Evolutionary conservation across 345 rosid genomes (phyloP), one percentile per base, ranked within the genome.

Genomic region (Alliaria petiolata): DNA sequence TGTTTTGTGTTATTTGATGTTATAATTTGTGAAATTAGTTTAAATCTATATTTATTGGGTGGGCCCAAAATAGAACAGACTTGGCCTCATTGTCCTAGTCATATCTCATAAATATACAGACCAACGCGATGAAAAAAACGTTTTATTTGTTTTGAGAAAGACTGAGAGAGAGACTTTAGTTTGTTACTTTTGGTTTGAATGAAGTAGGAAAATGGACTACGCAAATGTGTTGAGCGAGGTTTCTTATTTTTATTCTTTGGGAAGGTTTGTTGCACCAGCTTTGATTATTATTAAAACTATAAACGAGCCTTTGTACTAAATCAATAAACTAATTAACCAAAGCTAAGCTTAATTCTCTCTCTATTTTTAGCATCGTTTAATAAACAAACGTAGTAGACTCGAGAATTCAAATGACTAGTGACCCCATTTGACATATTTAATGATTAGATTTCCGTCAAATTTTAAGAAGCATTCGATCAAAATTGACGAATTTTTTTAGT

Each of bases 181-280:
- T 46, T 20, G 73, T 16, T 39, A 30, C 17, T 51, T 31, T 35
- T n/a, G n/a, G 26, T 69, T 57, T 40, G 75, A 71, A 31, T n/a
- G 20, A 33, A 33, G 57, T 35, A 26, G 63, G 2, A 64, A 64
- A 72, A 3, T 64, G 15, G 76, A 72, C 31, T 72, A 64, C 58
- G 43, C 62, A 71, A 6, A 62, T 9, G 22, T 10, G 30, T 16
- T 7, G 16, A 15, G 38, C 35, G 9, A 3, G 3, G 8, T 43
- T 33, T 34, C 26, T 22, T 12, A 11, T n/a, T 6, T 1, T 22
- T 26, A 15, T 10, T 43, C n/a, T 14, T 33, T 1, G 0, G n/a
- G 4, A 12, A 49, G 38, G 52, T 36, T 47, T 5, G 59, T 36
- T 59, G 19, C 35, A 70, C 45, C 76, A 31, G n/a, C 26, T 34